Evolutionary conservation across 1,284 basidiomycete genomes (phyloP), one percentile per base, ranked within the genome.

Genomic region (Naganishia albida): DNA sequence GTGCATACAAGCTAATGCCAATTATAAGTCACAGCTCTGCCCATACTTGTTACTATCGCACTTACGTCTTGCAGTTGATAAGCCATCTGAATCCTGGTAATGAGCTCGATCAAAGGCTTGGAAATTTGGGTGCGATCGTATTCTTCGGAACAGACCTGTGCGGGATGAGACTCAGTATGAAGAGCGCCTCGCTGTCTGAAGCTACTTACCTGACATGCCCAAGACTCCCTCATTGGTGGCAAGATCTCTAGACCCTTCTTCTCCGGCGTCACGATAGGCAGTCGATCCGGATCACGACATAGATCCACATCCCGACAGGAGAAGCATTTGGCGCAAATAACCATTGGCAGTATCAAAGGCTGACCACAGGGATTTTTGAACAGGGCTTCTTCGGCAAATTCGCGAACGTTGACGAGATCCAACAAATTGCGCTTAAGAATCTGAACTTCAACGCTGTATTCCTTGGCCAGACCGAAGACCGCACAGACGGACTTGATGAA

Each of bases 351-450:
- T 70, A 89, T 88, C 68, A 98, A 85, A n/a, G 65, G 65, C 2
- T 92, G 87, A 73, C 96, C 89, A 80, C 95, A 98, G 0, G 95
- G 95, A 74, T 97, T 95, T 64, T 86, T 85, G 82, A 94, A 97
- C 0, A 83, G 78, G 1, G 93, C 93, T 55, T 92, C 89, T 44
- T 80, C 81, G 15, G 91, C 86, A 76, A 98, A 98, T 75, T 97
- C 93, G 67, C 88, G 85, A 34, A 97, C 85, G 13, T 89, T 87
- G 53, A 96, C 85, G 56, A 98, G 81, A 71, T 98, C 93, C 62
- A 99, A 85, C 34, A 96, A 80, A 75, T 90, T 97, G 43, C 93
- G 87, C 75, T 91, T 91, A 70, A 98, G 80, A 13, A 99, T 81
- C 18, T 92, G 90, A 25, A 97, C 86, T 73, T 99, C 94, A 66